A percentile compares a stretch with the other conserved stretches of the same genome.
These are phyloP conservation scores for Clarireedia paspali DNA, from an alignment of 2,329 filamentous ascomycete species.

Conservation along the genomic window DNA sequence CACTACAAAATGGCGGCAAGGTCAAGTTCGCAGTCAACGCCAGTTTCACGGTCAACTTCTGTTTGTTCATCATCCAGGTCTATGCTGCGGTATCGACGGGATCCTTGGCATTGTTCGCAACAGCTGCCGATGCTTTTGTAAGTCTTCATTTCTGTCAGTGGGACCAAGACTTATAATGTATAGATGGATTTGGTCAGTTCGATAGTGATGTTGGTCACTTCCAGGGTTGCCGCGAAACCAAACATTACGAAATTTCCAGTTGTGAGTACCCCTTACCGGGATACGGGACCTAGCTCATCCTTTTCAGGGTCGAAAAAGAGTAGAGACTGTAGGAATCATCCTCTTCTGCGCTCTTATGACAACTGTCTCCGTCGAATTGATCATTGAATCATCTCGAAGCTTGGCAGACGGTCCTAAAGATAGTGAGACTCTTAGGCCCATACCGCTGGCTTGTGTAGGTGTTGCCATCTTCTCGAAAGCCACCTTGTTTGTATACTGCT, in stretches of 20 bases:
- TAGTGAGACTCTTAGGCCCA: slow-evolving; percentile 50
- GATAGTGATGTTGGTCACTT: slow-evolving; percentile 80
- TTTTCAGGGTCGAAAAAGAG: slow-evolving; percentile 38
- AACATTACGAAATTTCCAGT: slow-evolving; percentile 8
- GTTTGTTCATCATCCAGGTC: slow-evolving; percentile 73
- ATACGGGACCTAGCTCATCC: neutral
- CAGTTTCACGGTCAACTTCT: slow-evolving; percentile 71
- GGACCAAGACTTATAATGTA: neutral
- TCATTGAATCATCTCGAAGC: slow-evolving; percentile 75
- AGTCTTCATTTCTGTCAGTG: neutral
- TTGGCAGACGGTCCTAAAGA: slow-evolving; percentile 45
- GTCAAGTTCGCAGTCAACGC: slow-evolving; percentile 44
- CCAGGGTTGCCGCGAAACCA: slow-evolving; percentile 74
- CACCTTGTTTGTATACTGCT: slow-evolving; percentile 82
- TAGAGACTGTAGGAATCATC: slow-evolving; percentile 94
- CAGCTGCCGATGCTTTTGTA: slow-evolving; percentile 80
- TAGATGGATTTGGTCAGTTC: slow-evolving; percentile 64
- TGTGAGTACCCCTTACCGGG: neutral
- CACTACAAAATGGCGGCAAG: slow-evolving; percentile 17
- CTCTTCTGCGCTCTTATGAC: slow-evolving; percentile 96
- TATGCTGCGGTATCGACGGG: slow-evolving; percentile 82
- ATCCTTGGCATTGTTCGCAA: slow-evolving; percentile 94
- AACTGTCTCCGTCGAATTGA: slow-evolving; percentile 82
- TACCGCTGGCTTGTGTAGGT: slow-evolving; percentile 68
- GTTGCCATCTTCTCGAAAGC: slow-evolving; percentile 84